phyloP scores from a whole-genome alignment of 2,329 filamentous ascomycete genomes.

The Epichloe sibirici region DNA sequence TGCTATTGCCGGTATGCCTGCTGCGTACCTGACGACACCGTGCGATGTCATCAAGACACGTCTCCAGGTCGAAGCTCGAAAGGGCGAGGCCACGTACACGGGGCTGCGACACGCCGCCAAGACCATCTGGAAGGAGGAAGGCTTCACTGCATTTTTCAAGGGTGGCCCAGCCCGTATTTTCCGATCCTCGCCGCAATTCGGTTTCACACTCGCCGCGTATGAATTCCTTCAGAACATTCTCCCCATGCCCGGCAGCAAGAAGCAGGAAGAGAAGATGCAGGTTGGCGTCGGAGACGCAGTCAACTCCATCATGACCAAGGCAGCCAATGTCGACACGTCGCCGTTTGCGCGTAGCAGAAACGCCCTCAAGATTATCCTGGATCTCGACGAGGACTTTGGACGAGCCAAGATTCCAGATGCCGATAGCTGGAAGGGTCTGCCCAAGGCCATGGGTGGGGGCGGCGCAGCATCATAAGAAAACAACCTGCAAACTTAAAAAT shows the following conservation, averaged over 20 bases:
- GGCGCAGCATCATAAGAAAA: slow-evolving; percentile 10
- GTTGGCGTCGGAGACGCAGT: slow-evolving; percentile 51
- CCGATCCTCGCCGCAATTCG: slow-evolving; percentile 92
- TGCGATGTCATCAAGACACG: slow-evolving; percentile 99
- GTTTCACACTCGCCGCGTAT: slow-evolving; percentile 92
- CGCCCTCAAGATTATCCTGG: slow-evolving; percentile 88
- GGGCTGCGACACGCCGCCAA: slow-evolving; percentile 73
- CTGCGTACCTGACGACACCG: slow-evolving; percentile 88
- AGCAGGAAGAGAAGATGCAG: slow-evolving; percentile 38
- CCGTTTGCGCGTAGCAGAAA: slow-evolving; percentile 60
- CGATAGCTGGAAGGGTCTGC: slow-evolving; percentile 40
- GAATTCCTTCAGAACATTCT: slow-evolving; percentile 75
- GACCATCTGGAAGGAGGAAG: slow-evolving; percentile 82
- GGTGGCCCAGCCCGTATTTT: slow-evolving; percentile 90
- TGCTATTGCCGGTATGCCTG: slow-evolving; percentile 87
- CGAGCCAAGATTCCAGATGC: slow-evolving; percentile 49
- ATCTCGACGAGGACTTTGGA: slow-evolving; percentile 89
- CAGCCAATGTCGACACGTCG: slow-evolving; percentile 25
- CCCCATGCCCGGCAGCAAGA: slow-evolving; percentile 57
- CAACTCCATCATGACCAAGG: slow-evolving; percentile 24
- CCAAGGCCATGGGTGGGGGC: slow-evolving; percentile 34
- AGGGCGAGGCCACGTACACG: slow-evolving; percentile 82
- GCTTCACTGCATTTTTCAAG: slow-evolving; percentile 96
- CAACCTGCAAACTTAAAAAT: neutral
- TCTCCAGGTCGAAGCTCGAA: slow-evolving; percentile 91